Conservation (phyloP, 768 basidiomycete genomes). For the Kwoniella shandongensis region DNA sequence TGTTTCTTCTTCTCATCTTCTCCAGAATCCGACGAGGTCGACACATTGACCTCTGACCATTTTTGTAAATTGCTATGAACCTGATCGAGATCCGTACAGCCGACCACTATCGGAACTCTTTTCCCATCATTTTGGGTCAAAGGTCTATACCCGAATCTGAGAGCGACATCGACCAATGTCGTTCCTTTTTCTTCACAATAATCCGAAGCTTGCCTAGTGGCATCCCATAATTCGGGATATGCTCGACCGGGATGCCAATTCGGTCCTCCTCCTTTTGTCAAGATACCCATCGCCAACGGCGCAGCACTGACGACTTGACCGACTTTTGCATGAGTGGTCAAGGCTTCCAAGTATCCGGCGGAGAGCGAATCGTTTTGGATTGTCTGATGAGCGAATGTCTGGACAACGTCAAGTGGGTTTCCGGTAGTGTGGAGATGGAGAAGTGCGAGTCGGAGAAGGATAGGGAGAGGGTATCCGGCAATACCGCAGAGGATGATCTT, state of each 20-base stretch:
- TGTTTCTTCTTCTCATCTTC: slow-evolving; percentile 16
- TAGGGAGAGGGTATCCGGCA: slow-evolving; percentile 50
- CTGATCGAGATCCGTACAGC: slow-evolving; percentile 48
- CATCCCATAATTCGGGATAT: slow-evolving; percentile 12
- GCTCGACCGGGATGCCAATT: slow-evolving; percentile 49
- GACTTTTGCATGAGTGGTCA: slow-evolving; percentile 30
- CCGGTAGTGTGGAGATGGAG: slow-evolving; percentile 30
- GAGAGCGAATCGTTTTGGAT: slow-evolving; percentile 42
- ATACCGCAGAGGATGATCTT: slow-evolving; percentile 50
- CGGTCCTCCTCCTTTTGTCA: slow-evolving; percentile 43
- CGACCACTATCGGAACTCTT: slow-evolving; percentile 49
- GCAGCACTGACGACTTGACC: slow-evolving; percentile 48
- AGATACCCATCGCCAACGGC: slow-evolving; percentile 52
- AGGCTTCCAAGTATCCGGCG: slow-evolving; percentile 38
- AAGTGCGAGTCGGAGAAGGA: slow-evolving; percentile 48
- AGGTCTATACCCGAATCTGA: slow-evolving; percentile 44
- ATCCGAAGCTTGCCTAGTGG: slow-evolving; percentile 26
- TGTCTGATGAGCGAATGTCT: slow-evolving; percentile 53
- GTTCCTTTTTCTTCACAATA: slow-evolving; percentile 23
- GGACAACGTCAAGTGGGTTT: slow-evolving; percentile 46
- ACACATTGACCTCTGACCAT: slow-evolving; percentile 11
- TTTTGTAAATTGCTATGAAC: slow-evolving; percentile 36
- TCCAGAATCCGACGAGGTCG: slow-evolving; percentile 2
- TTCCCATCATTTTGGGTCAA: slow-evolving; percentile 23
- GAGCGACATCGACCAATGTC: slow-evolving; percentile 46